Percentiles rank a stretch among this genome's conserved stretches.
These are phyloP conservation scores for Nissolia schottii DNA, from an alignment of 306 rosid species.

Conservation along the genomic window DNA sequence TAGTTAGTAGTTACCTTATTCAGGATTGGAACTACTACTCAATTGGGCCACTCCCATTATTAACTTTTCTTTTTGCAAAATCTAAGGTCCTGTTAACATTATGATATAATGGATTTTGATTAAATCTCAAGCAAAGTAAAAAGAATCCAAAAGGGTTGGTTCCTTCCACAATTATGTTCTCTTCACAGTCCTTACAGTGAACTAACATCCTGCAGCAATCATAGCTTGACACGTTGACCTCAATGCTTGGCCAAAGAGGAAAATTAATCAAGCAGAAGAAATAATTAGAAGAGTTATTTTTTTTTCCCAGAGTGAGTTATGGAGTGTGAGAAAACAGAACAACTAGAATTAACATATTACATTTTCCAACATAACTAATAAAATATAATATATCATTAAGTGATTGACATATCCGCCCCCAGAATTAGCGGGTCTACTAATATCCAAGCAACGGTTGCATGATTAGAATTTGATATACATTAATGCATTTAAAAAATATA, in stretches of 20 bases:
- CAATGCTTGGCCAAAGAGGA: background rate
- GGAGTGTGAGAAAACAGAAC: background rate
- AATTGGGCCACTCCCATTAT: constrained; percentile 17
- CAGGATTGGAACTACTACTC: background rate
- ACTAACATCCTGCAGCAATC: background rate
- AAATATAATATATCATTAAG: constrained; percentile 1
- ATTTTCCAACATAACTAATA: background rate
- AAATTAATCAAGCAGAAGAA: background rate
- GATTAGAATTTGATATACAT: background rate
- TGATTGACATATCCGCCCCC: constrained; percentile 25
- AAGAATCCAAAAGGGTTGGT: background rate
- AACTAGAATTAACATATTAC: background rate
- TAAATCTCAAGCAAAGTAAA: constrained; percentile 23
- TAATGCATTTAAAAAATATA: background rate
- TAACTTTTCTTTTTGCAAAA: constrained; percentile 1
- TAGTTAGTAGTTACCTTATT: background rate
- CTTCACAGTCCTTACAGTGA: background rate
- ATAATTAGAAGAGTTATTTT: background rate
- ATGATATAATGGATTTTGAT: constrained; percentile 32
- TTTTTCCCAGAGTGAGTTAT: background rate
- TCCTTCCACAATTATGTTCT: constrained; percentile 15
- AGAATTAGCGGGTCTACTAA: constrained; percentile 12
- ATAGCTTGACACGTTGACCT: constrained; percentile 23
- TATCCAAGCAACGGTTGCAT: constrained; percentile 6
- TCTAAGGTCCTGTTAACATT: background rate